Evolutionary conservation across 306 rosid genomes (phyloP).

Genomic region (Vachellia pachyceras): DNA sequence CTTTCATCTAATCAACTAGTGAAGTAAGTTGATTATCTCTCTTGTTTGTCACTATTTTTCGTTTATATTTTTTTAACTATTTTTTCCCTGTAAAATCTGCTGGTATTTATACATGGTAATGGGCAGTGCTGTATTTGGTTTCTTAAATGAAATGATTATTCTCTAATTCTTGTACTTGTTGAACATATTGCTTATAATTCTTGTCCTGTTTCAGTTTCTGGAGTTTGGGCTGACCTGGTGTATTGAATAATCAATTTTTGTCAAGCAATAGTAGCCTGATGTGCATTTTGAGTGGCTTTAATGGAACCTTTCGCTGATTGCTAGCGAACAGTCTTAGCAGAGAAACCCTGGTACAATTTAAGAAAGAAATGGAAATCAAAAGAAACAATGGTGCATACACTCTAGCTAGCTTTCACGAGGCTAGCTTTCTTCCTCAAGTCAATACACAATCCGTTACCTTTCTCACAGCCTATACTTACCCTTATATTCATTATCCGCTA

Average conservation of each 20-base stretch:
- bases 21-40: slow-evolving; percentile 63
- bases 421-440: background rate
- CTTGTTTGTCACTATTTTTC: slow-evolving; percentile 25
- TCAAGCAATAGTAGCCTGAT: background rate
- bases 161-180: background rate
- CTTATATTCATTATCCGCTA: background rate
- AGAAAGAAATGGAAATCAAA: background rate
- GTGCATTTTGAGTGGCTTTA: background rate
- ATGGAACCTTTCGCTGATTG: background rate
- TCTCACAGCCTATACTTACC: background rate
- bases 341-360: no score
- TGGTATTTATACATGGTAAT: background rate
- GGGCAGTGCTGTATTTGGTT: slow-evolving; percentile 7
- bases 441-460: background rate
- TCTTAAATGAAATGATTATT: background rate
- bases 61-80: slow-evolving; percentile 18
- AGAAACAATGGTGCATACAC: background rate
- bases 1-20: slow-evolving; percentile 86
- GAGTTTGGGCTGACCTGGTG: background rate
- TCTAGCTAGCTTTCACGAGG: background rate
- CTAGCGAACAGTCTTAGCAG: background rate
- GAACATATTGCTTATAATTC: slow-evolving; percentile 1
- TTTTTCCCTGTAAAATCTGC: background rate
- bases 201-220: background rate
- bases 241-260: background rate